Percentiles rank a stretch among this genome's conserved stretches.
Evolutionary conservation across 768 basidiomycete species (phyloP).

Genomic region (Mycena albidolilacea): DNA sequence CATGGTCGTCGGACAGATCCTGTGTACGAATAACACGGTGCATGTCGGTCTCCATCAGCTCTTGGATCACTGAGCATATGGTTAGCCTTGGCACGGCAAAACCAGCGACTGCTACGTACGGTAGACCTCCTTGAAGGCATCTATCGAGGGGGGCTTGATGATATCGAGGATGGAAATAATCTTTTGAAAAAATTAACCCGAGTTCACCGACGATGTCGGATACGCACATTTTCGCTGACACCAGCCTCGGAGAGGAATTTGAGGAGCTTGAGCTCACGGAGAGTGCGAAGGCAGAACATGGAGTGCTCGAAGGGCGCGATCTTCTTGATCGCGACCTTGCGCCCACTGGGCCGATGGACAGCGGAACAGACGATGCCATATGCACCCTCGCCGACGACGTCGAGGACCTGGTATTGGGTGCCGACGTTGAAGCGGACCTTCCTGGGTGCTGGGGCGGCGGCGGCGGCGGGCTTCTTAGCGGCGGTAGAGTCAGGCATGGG

Average conservation of each 20-base stretch:
- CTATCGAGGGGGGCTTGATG: slow-evolving; percentile 83
- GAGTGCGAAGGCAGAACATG: slow-evolving; percentile 94
- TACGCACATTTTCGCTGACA: slow-evolving; percentile 64
- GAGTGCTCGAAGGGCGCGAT: slow-evolving; percentile 96
- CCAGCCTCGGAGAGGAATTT: slow-evolving; percentile 91
- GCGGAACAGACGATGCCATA: slow-evolving; percentile 98
- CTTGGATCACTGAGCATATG: slow-evolving; percentile 79
- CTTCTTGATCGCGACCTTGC: slow-evolving; percentile 97
- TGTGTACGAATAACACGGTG: slow-evolving; percentile 97
- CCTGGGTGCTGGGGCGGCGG: slow-evolving; percentile 71
- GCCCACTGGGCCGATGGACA: slow-evolving; percentile 86
- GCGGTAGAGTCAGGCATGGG: slow-evolving; percentile 40
- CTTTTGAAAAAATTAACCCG: slow-evolving; percentile 51
- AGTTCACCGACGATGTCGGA: slow-evolving; percentile 70
- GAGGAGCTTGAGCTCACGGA: slow-evolving; percentile 87
- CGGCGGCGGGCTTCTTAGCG: slow-evolving; percentile 55
- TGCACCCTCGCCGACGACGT: slow-evolving; percentile 92
- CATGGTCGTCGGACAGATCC: slow-evolving; percentile 95
- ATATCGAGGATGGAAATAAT: slow-evolving; percentile 94
- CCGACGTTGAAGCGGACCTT: slow-evolving; percentile 94
- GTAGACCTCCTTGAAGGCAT: slow-evolving; percentile 91
- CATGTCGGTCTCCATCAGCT: slow-evolving; percentile 97
- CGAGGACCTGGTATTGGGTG: slow-evolving; percentile 86
- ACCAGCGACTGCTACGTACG: slow-evolving; percentile 55
- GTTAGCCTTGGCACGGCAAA: slow-evolving; percentile 10